Percentiles rank a stretch among this genome's conserved stretches.
Conservation (phyloP, 768 basidiomycete genomes). For the Amanita inopinata region DNA sequence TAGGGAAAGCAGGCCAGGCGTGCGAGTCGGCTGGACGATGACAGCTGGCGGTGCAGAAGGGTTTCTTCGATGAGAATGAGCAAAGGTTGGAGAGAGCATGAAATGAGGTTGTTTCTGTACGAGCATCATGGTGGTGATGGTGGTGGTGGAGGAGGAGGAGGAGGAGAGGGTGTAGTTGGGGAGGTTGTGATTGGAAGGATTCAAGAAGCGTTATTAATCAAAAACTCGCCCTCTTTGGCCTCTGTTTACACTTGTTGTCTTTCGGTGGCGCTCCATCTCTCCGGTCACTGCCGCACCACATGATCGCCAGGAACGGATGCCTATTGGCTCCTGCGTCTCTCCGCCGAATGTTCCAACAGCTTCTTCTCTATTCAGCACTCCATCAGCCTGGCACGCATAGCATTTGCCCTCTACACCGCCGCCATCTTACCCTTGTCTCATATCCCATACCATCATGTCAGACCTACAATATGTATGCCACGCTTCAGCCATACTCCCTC, state of each 20-base stretch:
- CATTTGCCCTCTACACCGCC: neutral
- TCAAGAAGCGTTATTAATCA: conserved; percentile 3
- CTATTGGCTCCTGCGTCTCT: neutral
- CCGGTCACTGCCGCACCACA: conserved; percentile 4
- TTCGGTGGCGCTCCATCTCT: neutral
- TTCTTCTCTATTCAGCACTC: neutral
- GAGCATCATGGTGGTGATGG: conserved; percentile 8
- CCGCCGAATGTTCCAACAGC: conserved; percentile 9
- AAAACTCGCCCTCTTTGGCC: neutral
- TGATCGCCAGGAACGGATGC: conserved; percentile 5
- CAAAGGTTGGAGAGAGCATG: conserved; percentile 1
- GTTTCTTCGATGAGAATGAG: conserved; percentile 4
- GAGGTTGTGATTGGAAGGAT: conserved; percentile 2
- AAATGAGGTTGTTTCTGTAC: conserved; percentile 6
- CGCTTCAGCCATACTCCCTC: too few species aligned
- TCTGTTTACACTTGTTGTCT: neutral
- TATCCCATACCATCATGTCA: too few species aligned
- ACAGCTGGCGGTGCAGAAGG: conserved; percentile 7
- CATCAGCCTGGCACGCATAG: neutral
- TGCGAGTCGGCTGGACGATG: conserved; percentile 8
- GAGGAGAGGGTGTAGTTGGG: neutral
- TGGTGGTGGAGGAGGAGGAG: neutral
- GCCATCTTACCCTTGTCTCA: too few species aligned
- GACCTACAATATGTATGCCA: too few species aligned
- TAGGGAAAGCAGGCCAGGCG: conserved; percentile 9